Percentiles rank a stretch among this genome's conserved stretches.
These are phyloP conservation scores for Cyclotella atomus DNA, from an alignment of 108 stramenopile species.

Conservation along the genomic window DNA sequence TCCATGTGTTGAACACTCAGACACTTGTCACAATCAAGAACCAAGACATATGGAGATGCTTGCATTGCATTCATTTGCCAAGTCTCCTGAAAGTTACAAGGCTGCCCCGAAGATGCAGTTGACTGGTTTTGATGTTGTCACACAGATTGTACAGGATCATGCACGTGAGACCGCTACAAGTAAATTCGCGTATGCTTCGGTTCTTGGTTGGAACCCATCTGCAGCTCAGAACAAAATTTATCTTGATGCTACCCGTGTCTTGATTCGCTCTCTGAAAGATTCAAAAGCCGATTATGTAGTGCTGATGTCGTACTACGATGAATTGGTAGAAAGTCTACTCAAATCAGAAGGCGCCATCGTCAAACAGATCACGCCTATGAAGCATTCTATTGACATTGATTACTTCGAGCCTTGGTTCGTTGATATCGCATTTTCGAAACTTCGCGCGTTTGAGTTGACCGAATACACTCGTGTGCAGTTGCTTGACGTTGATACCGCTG, in stretches of 20 bases:
- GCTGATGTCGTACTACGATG: conserved; percentile 5
- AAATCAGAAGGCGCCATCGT: conserved; percentile 3
- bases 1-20: conserved; percentile 5
- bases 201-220: conserved; percentile 18
- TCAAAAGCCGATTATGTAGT: conserved; percentile 10
- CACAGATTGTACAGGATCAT: not conserved
- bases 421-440: conserved; percentile 13
- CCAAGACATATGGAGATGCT: conserved; percentile 8
- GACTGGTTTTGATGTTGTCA: not conserved
- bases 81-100: conserved; percentile 8
- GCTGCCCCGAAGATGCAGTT: not conserved
- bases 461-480: conserved; percentile 17
- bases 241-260: conserved; percentile 13
- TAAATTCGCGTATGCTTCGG: conserved; percentile 9
- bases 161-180: not conserved
- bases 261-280: conserved; percentile 4
- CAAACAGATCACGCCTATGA: conserved; percentile 2
- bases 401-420: conserved; percentile 22
- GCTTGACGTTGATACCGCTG: conserved; percentile 9
- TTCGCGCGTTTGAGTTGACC: conserved; percentile 18
- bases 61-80: not conserved
- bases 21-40: conserved; percentile 15
- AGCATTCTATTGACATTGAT: not conserved
- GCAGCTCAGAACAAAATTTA: conserved; percentile 5
- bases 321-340: not conserved